Conservation (phyloP, 148 eudicot genomes). For the Cornus controversa region DNA sequence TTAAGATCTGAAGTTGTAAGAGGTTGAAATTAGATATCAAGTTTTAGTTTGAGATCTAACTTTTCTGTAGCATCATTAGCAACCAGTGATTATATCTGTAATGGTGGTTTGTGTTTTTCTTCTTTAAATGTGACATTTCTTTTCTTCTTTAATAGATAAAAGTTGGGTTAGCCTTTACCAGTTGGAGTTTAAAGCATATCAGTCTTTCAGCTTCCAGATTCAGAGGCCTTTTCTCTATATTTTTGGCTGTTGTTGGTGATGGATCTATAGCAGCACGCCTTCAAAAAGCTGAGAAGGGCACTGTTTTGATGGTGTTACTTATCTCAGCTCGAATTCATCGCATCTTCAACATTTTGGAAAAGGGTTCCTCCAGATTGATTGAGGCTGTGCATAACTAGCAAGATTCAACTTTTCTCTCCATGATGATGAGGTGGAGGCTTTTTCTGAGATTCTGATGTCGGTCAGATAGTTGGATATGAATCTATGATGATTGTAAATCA, state of each 20-base stretch:
- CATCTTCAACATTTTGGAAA: no score
- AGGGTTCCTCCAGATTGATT: no score
- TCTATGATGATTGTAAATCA: neutral
- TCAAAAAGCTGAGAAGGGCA: neutral
- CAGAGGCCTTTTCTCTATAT: neutral
- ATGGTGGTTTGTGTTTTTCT: neutral
- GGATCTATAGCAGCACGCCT: neutral
- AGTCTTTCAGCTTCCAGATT: neutral
- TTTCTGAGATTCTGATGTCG: neutral
- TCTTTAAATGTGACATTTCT: neutral
- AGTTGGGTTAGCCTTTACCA: neutral
- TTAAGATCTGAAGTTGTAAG: neutral
- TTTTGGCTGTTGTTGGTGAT: neutral
- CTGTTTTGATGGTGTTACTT: neutral
- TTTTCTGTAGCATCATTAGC: neutral
- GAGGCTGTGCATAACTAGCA: no score
- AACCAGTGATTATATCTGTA: neutral
- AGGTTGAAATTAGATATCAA: neutral
- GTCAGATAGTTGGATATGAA: neutral
- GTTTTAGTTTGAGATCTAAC: neutral
- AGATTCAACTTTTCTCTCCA: neutral
- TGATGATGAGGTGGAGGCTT: neutral
- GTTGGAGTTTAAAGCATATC: neutral
- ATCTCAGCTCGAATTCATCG: neutral
- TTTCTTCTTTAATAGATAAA: neutral